phyloP scores from a whole-genome alignment of 805 yeast species.

The Yamadazyma phyllophila region DNA sequence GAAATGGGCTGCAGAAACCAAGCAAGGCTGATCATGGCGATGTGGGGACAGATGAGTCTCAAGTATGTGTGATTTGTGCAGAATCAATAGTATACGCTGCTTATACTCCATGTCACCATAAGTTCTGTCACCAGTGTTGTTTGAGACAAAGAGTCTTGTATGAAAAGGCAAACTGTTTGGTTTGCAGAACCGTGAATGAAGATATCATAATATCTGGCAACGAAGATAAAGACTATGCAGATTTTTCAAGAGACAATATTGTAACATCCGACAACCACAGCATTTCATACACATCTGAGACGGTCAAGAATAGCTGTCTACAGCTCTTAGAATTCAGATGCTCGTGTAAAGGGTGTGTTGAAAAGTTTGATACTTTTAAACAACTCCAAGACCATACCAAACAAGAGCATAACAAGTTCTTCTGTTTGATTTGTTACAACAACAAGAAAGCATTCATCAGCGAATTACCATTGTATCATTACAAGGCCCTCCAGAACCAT shows the following conservation, averaged over 20 bases:
- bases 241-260: conserved; percentile 31
- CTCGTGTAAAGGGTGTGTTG: conserved; percentile 40
- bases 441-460: conserved; percentile 73
- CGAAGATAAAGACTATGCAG: conserved; percentile 30
- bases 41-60: conserved; percentile 28
- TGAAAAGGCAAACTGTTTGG: conserved; percentile 69
- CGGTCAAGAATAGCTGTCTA: conserved; percentile 49
- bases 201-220: conserved; percentile 56
- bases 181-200: conserved; percentile 74
- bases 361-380: conserved; percentile 48
- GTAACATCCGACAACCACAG: conserved; percentile 44
- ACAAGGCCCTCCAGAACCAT: conserved; percentile 65
- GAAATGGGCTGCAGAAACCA: not conserved
- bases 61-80: conserved; percentile 81
- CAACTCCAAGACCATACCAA: conserved; percentile 64
- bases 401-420: conserved; percentile 56
- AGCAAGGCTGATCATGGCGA: not conserved
- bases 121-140: conserved; percentile 77
- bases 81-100: conserved; percentile 63
- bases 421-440: conserved; percentile 76
- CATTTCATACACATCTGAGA: conserved; percentile 56
- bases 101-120: conserved; percentile 79
- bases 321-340: conserved; percentile 57
- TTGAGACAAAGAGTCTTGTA: conserved; percentile 81
- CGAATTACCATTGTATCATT: conserved; percentile 64